Evolutionary conservation across 495 filamentous ascomycete genomes (phyloP).

Genomic region (Copromyces sp.): DNA sequence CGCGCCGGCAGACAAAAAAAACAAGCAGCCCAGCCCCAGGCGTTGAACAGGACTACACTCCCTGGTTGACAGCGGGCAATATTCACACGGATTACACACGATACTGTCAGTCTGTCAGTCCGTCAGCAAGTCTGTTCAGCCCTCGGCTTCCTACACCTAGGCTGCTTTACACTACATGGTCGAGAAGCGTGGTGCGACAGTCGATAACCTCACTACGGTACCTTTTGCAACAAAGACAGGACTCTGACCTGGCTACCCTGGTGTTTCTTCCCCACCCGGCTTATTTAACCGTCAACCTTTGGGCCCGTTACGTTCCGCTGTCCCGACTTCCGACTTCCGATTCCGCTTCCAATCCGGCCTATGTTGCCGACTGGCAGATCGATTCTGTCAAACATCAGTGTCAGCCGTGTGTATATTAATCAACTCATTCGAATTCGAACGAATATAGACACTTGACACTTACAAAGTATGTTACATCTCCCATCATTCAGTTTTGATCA

Average conservation of each 20-base stretch:
- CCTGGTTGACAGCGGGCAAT: background rate
- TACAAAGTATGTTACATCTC: background rate
- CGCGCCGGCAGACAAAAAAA: background rate
- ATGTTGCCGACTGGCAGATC: background rate
- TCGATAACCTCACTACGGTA: background rate
- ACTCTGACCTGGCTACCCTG: background rate
- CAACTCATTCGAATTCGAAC: background rate
- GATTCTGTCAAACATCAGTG: background rate
- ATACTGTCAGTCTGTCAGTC: background rate
- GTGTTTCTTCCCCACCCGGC: background rate
- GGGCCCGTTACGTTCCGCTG: background rate
- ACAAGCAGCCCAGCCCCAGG: background rate
- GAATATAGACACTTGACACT: background rate
- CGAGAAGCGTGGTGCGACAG: background rate
- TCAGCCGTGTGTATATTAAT: background rate
- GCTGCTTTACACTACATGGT: background rate
- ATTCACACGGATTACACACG: background rate
- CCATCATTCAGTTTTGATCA: background rate
- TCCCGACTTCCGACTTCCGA: background rate
- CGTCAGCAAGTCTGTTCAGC: background rate
- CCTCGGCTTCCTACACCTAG: background rate
- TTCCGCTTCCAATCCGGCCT: background rate
- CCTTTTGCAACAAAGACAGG: background rate
- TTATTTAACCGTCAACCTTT: background rate
- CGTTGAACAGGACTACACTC: slow-evolving; percentile 14